A percentile compares a stretch with the other conserved stretches of the same genome.
phyloP scores from a whole-genome alignment of 257 asterid genomes.

The Gentiana macrophylla region DNA sequence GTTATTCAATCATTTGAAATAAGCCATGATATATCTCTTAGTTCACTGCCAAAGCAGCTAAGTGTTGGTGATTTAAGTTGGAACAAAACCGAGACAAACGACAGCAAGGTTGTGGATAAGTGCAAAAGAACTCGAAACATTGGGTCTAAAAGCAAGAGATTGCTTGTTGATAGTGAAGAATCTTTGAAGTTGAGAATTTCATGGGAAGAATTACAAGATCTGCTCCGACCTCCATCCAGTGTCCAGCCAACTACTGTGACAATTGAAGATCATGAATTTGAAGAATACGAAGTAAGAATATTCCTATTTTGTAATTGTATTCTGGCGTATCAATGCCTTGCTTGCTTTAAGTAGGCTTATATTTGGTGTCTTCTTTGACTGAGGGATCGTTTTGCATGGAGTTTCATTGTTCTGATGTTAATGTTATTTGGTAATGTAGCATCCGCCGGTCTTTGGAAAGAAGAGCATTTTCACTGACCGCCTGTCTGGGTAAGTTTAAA shows the following conservation, averaged over 20 bases:
- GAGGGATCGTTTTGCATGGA: conserved; percentile 4
- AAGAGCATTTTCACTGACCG: conserved; percentile 61
- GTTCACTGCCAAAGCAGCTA: conserved; percentile 35
- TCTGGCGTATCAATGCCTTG: too few relatives aligned
- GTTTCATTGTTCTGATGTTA: conserved; percentile 10
- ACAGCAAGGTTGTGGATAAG: conserved; percentile 42
- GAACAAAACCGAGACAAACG: conserved; percentile 29
- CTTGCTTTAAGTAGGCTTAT: too few relatives aligned
- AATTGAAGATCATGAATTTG: conserved; percentile 76
- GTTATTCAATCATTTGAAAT: conserved; percentile 61
- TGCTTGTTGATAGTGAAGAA: conserved; percentile 65
- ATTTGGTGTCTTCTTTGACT: neutral
- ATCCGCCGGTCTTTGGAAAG: conserved; percentile 89
- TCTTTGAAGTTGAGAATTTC: conserved; percentile 78
- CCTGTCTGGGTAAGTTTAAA: conserved; percentile 66
- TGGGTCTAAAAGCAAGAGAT: conserved; percentile 80
- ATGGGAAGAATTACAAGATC: conserved; percentile 92
- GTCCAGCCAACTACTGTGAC: conserved; percentile 51
- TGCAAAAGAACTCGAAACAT: conserved; percentile 72
- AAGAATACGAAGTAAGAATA: conserved; percentile 73
- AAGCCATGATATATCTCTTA: conserved; percentile 36
- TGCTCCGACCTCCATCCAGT: conserved; percentile 69
- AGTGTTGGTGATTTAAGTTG: conserved; percentile 32
- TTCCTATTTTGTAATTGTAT: neutral
- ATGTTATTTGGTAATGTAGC: conserved; percentile 36